Evolutionary conservation across 208 protist genomes (phyloP).

Genomic region (Trypanosoma vivax): DNA sequence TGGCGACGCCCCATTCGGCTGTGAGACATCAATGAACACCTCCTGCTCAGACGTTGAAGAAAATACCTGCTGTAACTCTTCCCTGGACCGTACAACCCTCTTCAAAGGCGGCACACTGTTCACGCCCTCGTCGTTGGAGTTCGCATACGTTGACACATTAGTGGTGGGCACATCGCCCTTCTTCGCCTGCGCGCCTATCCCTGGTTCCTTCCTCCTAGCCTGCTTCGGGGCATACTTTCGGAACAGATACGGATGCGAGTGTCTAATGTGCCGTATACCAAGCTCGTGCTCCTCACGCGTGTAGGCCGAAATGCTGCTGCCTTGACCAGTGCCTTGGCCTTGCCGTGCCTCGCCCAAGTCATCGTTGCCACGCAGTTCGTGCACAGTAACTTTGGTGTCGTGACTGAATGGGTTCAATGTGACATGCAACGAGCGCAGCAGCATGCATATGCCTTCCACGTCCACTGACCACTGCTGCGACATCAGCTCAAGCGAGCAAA

Average conservation of each 20-base stretch:
- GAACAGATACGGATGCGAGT: constrained; percentile 70
- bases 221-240: constrained; percentile 21
- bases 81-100: constrained; percentile 6
- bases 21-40: constrained; percentile 4
- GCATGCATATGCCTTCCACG: constrained; percentile 33
- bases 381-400: constrained; percentile 45
- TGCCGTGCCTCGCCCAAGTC: too few species aligned
- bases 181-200: background rate
- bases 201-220: background rate
- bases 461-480: constrained; percentile 65
- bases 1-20: background rate
- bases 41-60: background rate
- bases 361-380: too few species aligned
- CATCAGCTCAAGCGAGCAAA: constrained; percentile 85
- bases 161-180: background rate
- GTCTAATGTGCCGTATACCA: constrained; percentile 56
- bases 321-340: background rate
- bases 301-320: constrained; percentile 27
- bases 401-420: constrained; percentile 64
- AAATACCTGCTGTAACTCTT: constrained; percentile 14
- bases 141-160: background rate
- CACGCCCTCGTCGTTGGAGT: background rate
- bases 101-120: background rate
- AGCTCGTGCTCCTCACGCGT: constrained; percentile 58
- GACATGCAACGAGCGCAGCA: constrained; percentile 53